These are phyloP conservation scores for Candida krabiensis DNA, from an alignment of 805 yeast species.

Conservation along the genomic window DNA sequence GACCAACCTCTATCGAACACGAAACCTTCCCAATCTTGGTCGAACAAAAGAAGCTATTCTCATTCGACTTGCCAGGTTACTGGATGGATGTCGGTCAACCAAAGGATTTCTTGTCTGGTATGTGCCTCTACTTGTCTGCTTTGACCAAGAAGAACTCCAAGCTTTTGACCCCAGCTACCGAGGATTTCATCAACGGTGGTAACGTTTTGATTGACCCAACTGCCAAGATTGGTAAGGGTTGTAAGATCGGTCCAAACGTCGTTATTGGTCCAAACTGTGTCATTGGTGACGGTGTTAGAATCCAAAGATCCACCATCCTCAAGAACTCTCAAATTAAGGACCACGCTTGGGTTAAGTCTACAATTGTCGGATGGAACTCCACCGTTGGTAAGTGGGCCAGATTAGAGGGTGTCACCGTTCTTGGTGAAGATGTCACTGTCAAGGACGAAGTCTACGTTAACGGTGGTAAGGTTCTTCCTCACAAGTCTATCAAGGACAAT, in stretches of 20 bases:
- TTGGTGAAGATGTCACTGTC: conserved; percentile 98
- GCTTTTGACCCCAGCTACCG: conserved; percentile 57
- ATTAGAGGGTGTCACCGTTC: conserved; percentile 94
- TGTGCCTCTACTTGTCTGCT: conserved; percentile 86
- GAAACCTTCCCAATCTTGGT: conserved; percentile 98
- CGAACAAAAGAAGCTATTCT: conserved; percentile 82
- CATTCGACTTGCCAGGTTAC: conserved; percentile 97
- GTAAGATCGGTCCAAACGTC: conserved; percentile 98
- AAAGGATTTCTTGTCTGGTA: conserved; percentile 97
- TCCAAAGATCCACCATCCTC: conserved; percentile 91
- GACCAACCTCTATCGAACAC: conserved; percentile 99
- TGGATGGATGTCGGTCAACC: conserved; percentile 99
- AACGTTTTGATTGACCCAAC: conserved; percentile 93
- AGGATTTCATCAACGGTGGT: conserved; percentile 79
- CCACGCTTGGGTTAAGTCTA: conserved; percentile 96
- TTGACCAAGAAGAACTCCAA: conserved; percentile 77
- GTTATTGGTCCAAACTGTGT: conserved; percentile 95
- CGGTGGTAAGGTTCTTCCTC: conserved; percentile 99
- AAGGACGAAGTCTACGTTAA: conserved; percentile 98
- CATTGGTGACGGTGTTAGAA: conserved; percentile 98
- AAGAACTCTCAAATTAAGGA: conserved; percentile 90
- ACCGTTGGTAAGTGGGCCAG: conserved; percentile 99
- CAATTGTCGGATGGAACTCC: conserved; percentile 99
- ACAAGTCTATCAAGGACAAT: conserved; percentile 92
- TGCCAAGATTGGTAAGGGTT: conserved; percentile 88